phyloP scores from a whole-genome alignment of 208 protist genomes.

The Leishmania major region DNA sequence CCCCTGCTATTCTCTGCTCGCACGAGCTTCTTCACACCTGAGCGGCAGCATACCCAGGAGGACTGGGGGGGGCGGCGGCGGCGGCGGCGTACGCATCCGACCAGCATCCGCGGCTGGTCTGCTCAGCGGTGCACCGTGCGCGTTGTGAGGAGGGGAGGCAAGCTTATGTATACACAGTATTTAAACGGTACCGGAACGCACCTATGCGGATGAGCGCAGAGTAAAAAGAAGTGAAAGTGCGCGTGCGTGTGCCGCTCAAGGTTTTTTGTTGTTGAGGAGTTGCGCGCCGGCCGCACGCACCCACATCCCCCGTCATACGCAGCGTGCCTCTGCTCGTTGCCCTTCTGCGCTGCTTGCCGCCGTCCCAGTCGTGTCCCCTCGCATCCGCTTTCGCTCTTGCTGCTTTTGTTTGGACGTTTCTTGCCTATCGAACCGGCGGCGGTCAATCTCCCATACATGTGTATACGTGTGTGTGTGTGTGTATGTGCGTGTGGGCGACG shows the following conservation, averaged over 20 bases:
- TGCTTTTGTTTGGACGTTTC: not conserved
- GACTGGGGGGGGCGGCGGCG: too few relatives aligned
- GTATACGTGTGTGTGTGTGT: not conserved
- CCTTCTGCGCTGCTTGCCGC: not conserved
- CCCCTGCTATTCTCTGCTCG: not conserved
- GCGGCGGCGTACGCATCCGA: not conserved
- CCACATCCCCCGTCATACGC: not conserved
- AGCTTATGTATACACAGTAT: not conserved
- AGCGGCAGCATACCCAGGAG: not conserved
- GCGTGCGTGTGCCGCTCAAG: too few relatives aligned
- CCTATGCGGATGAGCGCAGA: too few relatives aligned
- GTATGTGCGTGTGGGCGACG: not conserved
- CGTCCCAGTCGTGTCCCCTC: not conserved
- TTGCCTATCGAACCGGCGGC: not conserved
- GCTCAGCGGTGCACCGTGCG: not conserved
- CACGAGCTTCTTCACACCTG: not conserved
- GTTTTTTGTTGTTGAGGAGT: not conserved
- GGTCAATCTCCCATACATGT: not conserved
- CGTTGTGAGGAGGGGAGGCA: not conserved
- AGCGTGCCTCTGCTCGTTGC: too few relatives aligned
- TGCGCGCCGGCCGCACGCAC: not conserved
- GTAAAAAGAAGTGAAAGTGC: too few relatives aligned
- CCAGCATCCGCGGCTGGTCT: not conserved
- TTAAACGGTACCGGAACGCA: too few relatives aligned
- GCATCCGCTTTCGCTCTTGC: not conserved